These are phyloP conservation scores for Boletus subcaerulescens DNA, from an alignment of 768 basidiomycete genomes.

Conservation along the genomic window DNA sequence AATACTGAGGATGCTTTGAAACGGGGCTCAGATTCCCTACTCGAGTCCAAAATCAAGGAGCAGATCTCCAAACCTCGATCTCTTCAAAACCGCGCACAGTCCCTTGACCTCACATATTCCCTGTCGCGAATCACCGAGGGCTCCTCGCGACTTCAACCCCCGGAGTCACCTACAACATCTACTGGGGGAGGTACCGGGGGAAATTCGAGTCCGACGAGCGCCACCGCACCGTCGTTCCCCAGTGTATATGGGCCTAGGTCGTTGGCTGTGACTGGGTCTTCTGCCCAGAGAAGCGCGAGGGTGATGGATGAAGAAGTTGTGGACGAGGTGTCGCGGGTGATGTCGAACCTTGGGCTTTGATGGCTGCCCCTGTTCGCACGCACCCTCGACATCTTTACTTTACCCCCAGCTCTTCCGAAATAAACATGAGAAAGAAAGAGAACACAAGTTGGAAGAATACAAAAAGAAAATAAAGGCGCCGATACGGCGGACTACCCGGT, in stretches of 20 bases:
- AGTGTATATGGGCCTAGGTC: conserved; percentile 76
- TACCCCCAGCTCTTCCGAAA: conserved; percentile 8
- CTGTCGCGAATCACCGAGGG: conserved; percentile 79
- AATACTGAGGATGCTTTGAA: conserved; percentile 75
- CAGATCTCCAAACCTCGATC: conserved; percentile 74
- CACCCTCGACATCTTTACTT: conserved; percentile 6
- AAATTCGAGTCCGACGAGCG: conserved; percentile 77
- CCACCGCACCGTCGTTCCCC: conserved; percentile 77
- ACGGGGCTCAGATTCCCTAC: conserved; percentile 78
- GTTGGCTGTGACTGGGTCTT: conserved; percentile 43
- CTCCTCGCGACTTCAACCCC: conserved; percentile 55
- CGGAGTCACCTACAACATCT: conserved; percentile 80
- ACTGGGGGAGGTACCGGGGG: conserved; percentile 67
- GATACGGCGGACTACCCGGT: conserved; percentile 19
- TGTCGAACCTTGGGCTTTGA: conserved; percentile 70
- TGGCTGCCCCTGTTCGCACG: conserved; percentile 11
- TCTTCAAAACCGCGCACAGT: conserved; percentile 83
- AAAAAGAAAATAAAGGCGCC: background rate
- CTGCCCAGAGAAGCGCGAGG: conserved; percentile 40
- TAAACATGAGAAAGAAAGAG: conserved; percentile 4
- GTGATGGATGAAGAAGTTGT: conserved; percentile 53
- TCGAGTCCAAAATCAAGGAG: conserved; percentile 82
- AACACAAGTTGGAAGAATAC: conserved; percentile 4
- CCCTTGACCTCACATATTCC: conserved; percentile 82
- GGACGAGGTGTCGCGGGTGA: conserved; percentile 74